Percentiles rank a stretch among this genome's conserved stretches.
phyloP scores from a whole-genome alignment of 257 asterid species.

The Knoxia roxburghii region DNA sequence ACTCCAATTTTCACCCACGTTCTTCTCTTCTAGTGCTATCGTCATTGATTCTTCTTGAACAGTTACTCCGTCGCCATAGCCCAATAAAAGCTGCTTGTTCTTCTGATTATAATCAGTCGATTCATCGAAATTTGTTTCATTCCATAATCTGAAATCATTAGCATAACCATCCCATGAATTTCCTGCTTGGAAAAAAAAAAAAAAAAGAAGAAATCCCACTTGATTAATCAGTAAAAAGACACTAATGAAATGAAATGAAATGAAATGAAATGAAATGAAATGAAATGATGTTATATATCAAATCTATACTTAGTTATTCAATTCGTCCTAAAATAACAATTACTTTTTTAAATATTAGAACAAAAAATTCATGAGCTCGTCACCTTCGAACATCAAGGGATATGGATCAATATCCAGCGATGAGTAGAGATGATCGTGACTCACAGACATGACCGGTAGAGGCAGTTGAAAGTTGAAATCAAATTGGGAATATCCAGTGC shows the following conservation, averaged over 20 bases:
- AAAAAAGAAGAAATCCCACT: neutral
- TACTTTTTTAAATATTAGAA: no score
- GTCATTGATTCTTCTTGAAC: neutral
- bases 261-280: no score
- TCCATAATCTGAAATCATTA: slow-evolving; percentile 7
- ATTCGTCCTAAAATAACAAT: no score
- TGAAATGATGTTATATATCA: no score
- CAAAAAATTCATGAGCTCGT: neutral
- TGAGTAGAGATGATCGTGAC: slow-evolving; percentile 30
- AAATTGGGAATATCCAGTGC: slow-evolving; percentile 14
- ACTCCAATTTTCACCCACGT: neutral
- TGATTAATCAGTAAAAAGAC: no score
- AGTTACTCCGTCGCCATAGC: neutral
- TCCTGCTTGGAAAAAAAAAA: slow-evolving; percentile 7
- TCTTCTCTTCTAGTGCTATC: slow-evolving; percentile 13
- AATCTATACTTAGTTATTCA: no score
- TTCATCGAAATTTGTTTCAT: slow-evolving; percentile 22
- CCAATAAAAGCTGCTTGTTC: slow-evolving; percentile 14
- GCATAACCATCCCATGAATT: slow-evolving; percentile 12
- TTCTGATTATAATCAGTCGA: neutral
- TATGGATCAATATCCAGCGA: slow-evolving; percentile 20
- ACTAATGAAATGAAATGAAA: no score
- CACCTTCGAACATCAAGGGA: slow-evolving; percentile 33
- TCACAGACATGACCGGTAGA: slow-evolving; percentile 17
- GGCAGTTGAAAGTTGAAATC: slow-evolving; percentile 30